Base-by-base conservation (phyloP, 345 rosid species). In the Ricinus communis region DNA sequence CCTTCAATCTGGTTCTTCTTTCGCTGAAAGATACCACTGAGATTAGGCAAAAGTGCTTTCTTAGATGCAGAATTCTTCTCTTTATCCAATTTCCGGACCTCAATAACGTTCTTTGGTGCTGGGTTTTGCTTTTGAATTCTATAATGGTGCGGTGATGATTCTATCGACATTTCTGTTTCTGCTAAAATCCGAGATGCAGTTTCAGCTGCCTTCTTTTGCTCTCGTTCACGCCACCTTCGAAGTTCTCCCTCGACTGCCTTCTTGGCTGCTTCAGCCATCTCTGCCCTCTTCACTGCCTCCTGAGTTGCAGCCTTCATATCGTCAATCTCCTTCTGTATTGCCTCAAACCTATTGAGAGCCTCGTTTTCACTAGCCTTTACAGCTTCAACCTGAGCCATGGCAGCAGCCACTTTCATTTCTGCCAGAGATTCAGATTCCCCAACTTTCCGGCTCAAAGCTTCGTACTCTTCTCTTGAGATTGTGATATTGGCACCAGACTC, bases 191-290 rank as follows among this genome's bases (percentile, higher is more conserved):
- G 84, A 5, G 97, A 74, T 22, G 91, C 92, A 25, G 81, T 85
- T 86, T 88, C 97, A 62, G 88, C 87, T 47, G 95, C 96, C 80
- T 90, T 90, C 88, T 87, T 88, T 75, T 88, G 91, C 68, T 94
- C 98, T 73, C 92, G 79, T 76, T 91, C 96, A 0, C 86, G 91
- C 98, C 98, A 88, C 76, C 87, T 88, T 71, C 82, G 79, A 27
- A 94, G 95, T 77, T 94, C 98, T 78, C 96, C 98, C 82, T 94
- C 95, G 56, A 94, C 95, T 0, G 96, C 97, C 68, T 68, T 86
- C 86, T 85, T 91, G 28, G 98, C 98, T 50, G 97, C 95, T 81
- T 94, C 96, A 19, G 97, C 96, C 96, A 88, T 94, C 75, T 90
- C 89, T 58, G 97, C 97, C 81, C 84, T 88, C 88, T 91, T 94